Evolutionary conservation across 371 early-diverging fungal genomes (phyloP).

Genomic region (Apophysomyces elegans): DNA sequence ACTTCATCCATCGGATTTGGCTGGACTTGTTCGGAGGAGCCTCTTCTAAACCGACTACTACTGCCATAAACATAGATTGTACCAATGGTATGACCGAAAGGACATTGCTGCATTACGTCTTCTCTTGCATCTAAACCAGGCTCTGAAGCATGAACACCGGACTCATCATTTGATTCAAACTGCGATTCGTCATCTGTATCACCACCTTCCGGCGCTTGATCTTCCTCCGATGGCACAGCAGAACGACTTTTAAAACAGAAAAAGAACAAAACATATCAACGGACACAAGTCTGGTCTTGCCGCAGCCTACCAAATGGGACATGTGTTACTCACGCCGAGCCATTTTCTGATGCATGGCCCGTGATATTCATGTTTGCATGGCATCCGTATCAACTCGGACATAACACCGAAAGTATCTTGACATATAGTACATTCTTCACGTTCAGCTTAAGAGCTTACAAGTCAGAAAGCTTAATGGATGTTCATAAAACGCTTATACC

Average conservation of each 20-base stretch:
- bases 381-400: background rate
- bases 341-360: slow-evolving; percentile 2
- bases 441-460: background rate
- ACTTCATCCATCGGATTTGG: background rate
- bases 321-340: slow-evolving; percentile 4
- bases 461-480: background rate
- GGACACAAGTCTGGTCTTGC: background rate
- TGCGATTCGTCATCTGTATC: slow-evolving; percentile 3
- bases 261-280: slow-evolving; percentile 2
- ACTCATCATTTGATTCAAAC: background rate
- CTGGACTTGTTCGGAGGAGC: background rate
- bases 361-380: slow-evolving; percentile 6
- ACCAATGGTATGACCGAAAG: background rate
- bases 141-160: background rate
- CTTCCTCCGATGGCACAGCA: background rate
- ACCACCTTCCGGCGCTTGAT: background rate
- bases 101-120: background rate
- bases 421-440: background rate
- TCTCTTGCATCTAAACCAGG: background rate
- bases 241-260: slow-evolving; percentile 4
- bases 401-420: background rate
- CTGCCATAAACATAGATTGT: background rate
- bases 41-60: background rate
- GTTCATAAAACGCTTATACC: background rate
- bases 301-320: slow-evolving; percentile 9